Evolutionary conservation across 306 rosid genomes (phyloP), one percentile per base, ranked within the genome.

Genomic region (Glycyrrhiza uralensis): DNA sequence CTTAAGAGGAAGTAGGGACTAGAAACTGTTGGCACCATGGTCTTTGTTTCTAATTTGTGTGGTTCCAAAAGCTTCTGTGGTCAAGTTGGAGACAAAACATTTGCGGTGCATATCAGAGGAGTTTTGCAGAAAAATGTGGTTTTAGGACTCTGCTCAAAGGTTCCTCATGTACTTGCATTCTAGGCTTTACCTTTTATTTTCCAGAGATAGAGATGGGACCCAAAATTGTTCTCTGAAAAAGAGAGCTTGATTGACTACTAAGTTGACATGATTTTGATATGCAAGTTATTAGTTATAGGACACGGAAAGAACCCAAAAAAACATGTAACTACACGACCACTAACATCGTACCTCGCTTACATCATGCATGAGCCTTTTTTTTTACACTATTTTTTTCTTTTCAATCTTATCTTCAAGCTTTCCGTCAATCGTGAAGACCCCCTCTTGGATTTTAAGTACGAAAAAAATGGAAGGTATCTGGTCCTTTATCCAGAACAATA

Each of bases 1-100:
- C 61, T 59, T 15, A 39, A 22, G 76, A 69, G 64, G 75, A 75
- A 74, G 86, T 55, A 78, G 78, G 59, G 23, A 71, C 54, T 33
- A 57, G 30, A 28, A 59, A 66, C 29, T 62, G 68, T 33, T 73
- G 18, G 14, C 23, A 38, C 64, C 2, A 76, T 61, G 36, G 24
- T 56, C 10, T 67, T n/a, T n/a, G n/a, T n/a, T 70, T 62, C 33
- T 39, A 50, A 65, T 75, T 79, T 64, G 69, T 69, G 70, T 51
- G 79, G 75, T 66, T 79, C 79, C 23, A 59, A 83, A 83, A 71
- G 73, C 74, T 79, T 38, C 13, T 51, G 13, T 61, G 46, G 79
- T 71, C 84, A 83, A 71, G 69, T 76, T 79, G 84, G 81, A 79
- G 79, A 79, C 77, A 75, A n/a, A 64, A 70, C 81, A 24, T 83